phyloP scores from a whole-genome alignment of 2,329 filamentous ascomycete genomes.

The Ophiobolus disseminans region DNA sequence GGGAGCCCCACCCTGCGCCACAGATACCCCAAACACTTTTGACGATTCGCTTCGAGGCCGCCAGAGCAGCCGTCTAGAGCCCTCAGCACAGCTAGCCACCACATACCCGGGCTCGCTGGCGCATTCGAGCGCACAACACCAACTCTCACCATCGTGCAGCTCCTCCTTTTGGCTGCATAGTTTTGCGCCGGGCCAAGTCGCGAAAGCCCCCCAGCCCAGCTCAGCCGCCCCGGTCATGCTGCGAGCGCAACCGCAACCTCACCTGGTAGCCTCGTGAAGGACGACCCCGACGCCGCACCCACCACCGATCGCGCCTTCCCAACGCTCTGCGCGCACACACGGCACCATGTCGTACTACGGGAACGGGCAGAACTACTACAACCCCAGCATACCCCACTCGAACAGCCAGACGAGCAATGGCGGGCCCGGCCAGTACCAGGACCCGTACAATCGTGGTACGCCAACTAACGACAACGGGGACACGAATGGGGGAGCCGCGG shows the following conservation, averaged over 20 bases:
- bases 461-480: constrained; percentile 81
- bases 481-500: constrained; percentile 55
- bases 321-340: constrained; percentile 15
- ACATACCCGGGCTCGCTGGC: constrained; percentile 11
- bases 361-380: constrained; percentile 61
- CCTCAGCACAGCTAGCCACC: constrained; percentile 1
- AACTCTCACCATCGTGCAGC: neutral
- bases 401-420: constrained; percentile 51
- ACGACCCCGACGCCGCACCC: constrained; percentile 30
- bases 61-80: constrained; percentile 16
- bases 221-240: constrained; percentile 42
- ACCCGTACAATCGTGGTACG: constrained; percentile 59
- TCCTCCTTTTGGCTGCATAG: neutral
- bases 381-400: constrained; percentile 51
- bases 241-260: constrained; percentile 31
- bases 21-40: constrained; percentile 16
- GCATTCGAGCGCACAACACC: constrained; percentile 18
- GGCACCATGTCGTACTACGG: constrained; percentile 63
- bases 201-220: constrained; percentile 21
- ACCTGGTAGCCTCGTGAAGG: constrained; percentile 47
- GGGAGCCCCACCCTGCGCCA: constrained; percentile 24
- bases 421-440: constrained; percentile 46
- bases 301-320: constrained; percentile 22
- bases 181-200: constrained; percentile 16
- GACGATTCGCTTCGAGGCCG: constrained; percentile 22